Evolutionary conservation across 2,329 filamentous ascomycete species (phyloP), one percentile per base, ranked within the genome.

Genomic region (Epichloe festucae): DNA sequence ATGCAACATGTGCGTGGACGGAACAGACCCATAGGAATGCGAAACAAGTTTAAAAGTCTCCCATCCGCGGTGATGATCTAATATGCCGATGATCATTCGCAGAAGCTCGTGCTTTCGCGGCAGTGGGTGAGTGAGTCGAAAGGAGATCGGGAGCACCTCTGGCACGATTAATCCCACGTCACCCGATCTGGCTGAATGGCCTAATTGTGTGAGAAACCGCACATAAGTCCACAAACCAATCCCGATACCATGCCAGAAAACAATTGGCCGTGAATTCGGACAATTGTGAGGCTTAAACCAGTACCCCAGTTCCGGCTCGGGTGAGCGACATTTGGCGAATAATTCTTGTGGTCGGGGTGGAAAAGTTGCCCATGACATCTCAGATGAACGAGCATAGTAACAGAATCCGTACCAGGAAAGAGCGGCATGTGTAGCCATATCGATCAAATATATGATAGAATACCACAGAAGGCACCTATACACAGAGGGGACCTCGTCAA

Each of bases 191-290:
- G 56, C 59, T n/a, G 61, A 58, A 4, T 59, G 54, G 55, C 73
- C 70, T 40, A 86, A 64, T 48, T 75, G 72, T 36, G 65, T 62
- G 2, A 87, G 66, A 59, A 84, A 84, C 15, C 67, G 63, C 12
- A 74, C 67, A 57, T 87, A 85, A 0, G 81, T 76, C 60, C 77
- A 77, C 2, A 87, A 72, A 0, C 84, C 84, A 52, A 87, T 73
- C 42, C 84, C 82, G 47, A 87, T 85, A 15, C 84, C 84, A 57
- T 87, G 84, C 46, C 87, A 72, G 65, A 86, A 87, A 4, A 88
- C 65, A 7, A 87, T 65, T 0, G 84, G 84, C 0, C 77, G 65
- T 49, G 72, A 73, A 7, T 55, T 54, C 4, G 53, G 23, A 11
- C 56, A 55, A 1, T 78, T 78, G 60, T 87, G 83, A 5, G 79